phyloP scores from a whole-genome alignment of 257 asterid species.

The Lycium ferocissimum region DNA sequence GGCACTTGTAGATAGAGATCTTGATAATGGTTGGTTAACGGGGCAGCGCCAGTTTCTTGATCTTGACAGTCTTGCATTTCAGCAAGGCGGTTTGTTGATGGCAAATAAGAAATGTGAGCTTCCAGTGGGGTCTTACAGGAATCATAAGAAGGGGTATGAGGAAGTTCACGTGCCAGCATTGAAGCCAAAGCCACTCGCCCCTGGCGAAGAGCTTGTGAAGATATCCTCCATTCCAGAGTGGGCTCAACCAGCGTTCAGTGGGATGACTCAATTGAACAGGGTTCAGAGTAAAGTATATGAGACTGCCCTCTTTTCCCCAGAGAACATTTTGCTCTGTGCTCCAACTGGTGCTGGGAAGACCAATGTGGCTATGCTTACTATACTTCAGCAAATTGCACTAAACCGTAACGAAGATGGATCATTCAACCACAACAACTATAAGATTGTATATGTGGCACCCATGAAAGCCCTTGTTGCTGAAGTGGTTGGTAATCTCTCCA shows the following conservation, averaged over 20 bases:
- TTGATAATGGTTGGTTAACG: constrained; percentile 45
- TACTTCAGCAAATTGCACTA: constrained; percentile 49
- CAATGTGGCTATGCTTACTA: constrained; percentile 57
- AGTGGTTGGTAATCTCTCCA: constrained; percentile 52
- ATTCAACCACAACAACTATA: constrained; percentile 42
- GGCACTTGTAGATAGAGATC: constrained; percentile 40
- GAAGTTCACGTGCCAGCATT: constrained; percentile 54
- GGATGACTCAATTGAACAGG: constrained; percentile 50
- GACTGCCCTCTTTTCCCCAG: constrained; percentile 50
- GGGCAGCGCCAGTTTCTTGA: constrained; percentile 54
- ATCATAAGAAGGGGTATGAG: constrained; percentile 48
- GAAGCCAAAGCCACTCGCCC: constrained; percentile 43
- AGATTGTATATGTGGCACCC: constrained; percentile 57
- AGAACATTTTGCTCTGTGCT: constrained; percentile 52
- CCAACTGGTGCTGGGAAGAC: constrained; percentile 62
- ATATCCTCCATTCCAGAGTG: constrained; percentile 51
- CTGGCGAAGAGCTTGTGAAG: constrained; percentile 44
- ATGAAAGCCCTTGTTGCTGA: constrained; percentile 60
- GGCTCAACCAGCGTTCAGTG: constrained; percentile 53
- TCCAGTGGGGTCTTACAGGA: constrained; percentile 43
- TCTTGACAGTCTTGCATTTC: constrained; percentile 48
- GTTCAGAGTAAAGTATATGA: constrained; percentile 54
- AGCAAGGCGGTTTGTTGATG: constrained; percentile 45
- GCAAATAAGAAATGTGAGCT: constrained; percentile 51
- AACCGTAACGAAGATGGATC: constrained; percentile 47